Conservation (phyloP, 139 green algal genomes). For the Tetraselmis chui region DNA sequence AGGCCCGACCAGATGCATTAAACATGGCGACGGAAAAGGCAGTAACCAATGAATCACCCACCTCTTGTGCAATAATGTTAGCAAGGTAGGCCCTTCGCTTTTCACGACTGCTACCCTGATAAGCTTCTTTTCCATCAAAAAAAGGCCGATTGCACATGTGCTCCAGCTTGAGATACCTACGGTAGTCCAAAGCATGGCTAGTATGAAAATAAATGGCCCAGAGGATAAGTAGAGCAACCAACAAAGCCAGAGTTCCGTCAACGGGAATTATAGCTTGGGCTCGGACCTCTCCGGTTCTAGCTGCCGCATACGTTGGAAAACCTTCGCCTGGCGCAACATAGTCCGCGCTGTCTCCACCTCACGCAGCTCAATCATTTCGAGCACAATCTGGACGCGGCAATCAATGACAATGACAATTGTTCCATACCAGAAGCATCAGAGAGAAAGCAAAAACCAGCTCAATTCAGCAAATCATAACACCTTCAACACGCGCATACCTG, state of each 20-base stretch:
- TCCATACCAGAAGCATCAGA: neutral
- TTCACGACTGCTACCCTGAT: constrained; percentile 65
- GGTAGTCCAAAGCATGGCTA: neutral
- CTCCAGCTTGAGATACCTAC: constrained; percentile 54
- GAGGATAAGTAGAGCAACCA: neutral
- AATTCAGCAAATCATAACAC: neutral
- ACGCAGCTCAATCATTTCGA: constrained; percentile 93
- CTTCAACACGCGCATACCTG: constrained; percentile 40
- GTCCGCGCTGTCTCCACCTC: constrained; percentile 85
- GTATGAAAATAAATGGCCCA: neutral
- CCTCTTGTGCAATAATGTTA: constrained; percentile 72
- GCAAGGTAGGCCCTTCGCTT: constrained; percentile 78
- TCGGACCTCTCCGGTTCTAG: constrained; percentile 81
- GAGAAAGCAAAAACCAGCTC: neutral
- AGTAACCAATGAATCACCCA: constrained; percentile 19
- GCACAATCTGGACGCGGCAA: constrained; percentile 61
- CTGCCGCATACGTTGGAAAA: constrained; percentile 71
- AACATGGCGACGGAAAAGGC: no score
- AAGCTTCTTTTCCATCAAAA: constrained; percentile 77
- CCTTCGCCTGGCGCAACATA: constrained; percentile 84
- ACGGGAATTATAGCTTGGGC: constrained; percentile 2
- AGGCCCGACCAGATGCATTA: no score
- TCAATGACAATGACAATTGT: neutral
- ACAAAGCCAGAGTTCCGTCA: neutral
- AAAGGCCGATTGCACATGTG: constrained; percentile 42